Conservation (phyloP, 2,329 filamentous ascomycete genomes). For the Cladobotryum mycophilum region DNA sequence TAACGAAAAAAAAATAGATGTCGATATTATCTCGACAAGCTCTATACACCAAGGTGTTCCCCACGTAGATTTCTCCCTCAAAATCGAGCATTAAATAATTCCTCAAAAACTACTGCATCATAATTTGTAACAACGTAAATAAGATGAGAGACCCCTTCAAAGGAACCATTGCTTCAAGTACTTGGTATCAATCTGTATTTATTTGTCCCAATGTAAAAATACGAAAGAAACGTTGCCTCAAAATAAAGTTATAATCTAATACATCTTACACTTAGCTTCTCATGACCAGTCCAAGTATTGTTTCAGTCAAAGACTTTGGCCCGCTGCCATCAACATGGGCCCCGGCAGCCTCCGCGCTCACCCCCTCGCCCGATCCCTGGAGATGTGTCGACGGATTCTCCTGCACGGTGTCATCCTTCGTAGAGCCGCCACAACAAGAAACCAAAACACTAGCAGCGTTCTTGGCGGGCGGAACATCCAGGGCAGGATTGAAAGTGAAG, state of each 20-base stretch:
- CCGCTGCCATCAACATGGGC: conserved; percentile 13
- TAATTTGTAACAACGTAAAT: no score
- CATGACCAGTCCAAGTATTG: background rate
- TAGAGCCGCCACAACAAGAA: conserved; percentile 24
- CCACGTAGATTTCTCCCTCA: conserved; percentile 93
- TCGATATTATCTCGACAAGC: conserved; percentile 94
- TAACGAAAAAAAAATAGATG: conserved; percentile 46
- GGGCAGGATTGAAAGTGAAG: conserved; percentile 40
- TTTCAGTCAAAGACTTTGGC: conserved; percentile 3
- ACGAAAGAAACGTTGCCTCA: no score
- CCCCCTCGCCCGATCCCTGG: conserved; percentile 20
- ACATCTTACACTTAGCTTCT: no score
- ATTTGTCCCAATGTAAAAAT: no score
- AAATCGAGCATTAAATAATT: conserved; percentile 52
- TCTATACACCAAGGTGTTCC: conserved; percentile 93
- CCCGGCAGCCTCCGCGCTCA: conserved; percentile 17
- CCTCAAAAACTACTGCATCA: no score
- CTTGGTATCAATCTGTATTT: no score
- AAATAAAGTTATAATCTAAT: no score
- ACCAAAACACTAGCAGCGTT: conserved; percentile 38
- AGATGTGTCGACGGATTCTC: conserved; percentile 25
- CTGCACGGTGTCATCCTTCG: conserved; percentile 19
- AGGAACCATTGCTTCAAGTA: no score
- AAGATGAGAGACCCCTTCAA: no score
- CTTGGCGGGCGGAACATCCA: conserved; percentile 35